These are phyloP conservation scores for Fusarium temperatum DNA, from an alignment of 2,329 filamentous ascomycete genomes.

Conservation along the genomic window DNA sequence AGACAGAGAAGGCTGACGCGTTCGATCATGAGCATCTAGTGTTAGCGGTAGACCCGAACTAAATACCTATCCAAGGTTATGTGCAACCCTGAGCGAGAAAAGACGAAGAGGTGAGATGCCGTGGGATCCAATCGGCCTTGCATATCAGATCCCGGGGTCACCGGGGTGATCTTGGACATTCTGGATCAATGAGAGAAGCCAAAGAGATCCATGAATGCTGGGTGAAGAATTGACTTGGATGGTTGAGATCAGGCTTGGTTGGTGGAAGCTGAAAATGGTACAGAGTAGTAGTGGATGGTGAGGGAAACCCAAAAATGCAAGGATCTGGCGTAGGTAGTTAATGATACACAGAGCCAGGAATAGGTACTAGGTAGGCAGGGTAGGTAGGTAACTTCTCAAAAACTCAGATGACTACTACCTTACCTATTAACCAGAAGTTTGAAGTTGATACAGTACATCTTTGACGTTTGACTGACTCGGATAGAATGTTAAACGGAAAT, in stretches of 20 bases:
- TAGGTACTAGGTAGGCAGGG: not conserved
- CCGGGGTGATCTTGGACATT: constrained; percentile 28
- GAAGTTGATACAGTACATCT: not conserved
- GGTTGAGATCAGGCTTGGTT: constrained; percentile 23
- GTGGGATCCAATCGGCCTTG: constrained; percentile 39
- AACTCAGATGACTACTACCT: not conserved
- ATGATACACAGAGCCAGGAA: constrained; percentile 4
- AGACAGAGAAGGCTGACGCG: constrained; percentile 34
- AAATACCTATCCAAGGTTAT: not conserved
- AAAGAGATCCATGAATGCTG: not conserved
- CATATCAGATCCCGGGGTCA: constrained; percentile 38
- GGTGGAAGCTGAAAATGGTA: constrained; percentile 23
- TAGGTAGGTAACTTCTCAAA: not conserved
- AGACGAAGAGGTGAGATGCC: constrained; percentile 25
- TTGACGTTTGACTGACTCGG: not conserved
- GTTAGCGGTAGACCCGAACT: not conserved
- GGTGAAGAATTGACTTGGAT: constrained; percentile 23
- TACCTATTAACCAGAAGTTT: not conserved
- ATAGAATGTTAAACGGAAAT: not conserved
- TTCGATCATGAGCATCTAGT: constrained; percentile 7
- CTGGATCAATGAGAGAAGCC: constrained; percentile 28
- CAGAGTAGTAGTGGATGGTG: constrained; percentile 7
- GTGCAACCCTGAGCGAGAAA: constrained; percentile 16
- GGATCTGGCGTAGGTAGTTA: not conserved
- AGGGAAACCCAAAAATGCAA: constrained; percentile 18